Conservation (phyloP, 345 rosid genomes). For the Cardamine chenopodiifolia region DNA sequence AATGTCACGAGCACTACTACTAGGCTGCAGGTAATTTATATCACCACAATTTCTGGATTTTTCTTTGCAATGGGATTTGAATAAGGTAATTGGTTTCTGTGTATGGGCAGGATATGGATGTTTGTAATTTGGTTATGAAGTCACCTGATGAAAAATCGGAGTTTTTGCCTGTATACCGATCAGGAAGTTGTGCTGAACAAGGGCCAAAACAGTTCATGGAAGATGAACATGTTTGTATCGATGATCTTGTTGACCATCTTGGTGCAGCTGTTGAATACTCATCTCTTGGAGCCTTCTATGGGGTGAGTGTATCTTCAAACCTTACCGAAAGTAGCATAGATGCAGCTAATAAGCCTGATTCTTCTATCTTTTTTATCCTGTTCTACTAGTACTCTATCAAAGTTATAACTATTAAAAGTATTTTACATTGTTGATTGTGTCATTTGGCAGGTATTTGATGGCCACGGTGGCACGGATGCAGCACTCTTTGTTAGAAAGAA, state of each 20-base stretch:
- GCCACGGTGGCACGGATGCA: conserved; percentile 97
- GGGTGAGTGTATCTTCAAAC: conserved; percentile 57
- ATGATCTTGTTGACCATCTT: conserved; percentile 72
- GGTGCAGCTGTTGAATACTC: conserved; percentile 52
- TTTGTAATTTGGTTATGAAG: conserved; percentile 51
- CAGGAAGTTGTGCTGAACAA: conserved; percentile 92
- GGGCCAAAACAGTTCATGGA: conserved; percentile 94
- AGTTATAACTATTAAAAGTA: neutral
- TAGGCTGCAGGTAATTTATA: conserved; percentile 50
- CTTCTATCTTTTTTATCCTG: neutral
- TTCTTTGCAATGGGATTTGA: neutral
- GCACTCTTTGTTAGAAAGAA: conserved; percentile 74
- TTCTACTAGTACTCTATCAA: neutral
- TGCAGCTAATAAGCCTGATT: neutral
- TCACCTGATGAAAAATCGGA: conserved; percentile 58
- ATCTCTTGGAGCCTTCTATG: conserved; percentile 87
- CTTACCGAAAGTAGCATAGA: conserved; percentile 9
- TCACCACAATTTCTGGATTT: neutral
- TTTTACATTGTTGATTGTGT: conserved; percentile 19
- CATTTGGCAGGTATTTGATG: conserved; percentile 83
- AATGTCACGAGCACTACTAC: conserved; percentile 50
- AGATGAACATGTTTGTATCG: conserved; percentile 90
- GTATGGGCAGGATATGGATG: conserved; percentile 65
- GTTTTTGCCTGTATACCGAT: conserved; percentile 65
- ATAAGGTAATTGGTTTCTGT: conserved; percentile 18